These are phyloP conservation scores for Salvia miltiorrhiza DNA, from an alignment of 257 asterid species.

Conservation along the genomic window DNA sequence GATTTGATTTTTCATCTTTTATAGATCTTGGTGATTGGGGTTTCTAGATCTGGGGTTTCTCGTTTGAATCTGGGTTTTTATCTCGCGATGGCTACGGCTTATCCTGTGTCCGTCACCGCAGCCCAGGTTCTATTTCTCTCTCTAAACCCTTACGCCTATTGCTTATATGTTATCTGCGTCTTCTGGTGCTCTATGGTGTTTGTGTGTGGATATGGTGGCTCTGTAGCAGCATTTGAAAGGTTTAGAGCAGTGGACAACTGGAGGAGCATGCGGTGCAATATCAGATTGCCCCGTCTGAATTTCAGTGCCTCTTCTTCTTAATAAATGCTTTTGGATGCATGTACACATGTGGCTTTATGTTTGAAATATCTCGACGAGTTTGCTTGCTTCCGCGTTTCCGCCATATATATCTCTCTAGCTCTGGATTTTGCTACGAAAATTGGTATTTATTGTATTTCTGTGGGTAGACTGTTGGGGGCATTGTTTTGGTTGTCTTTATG, in stretches of 20 bases:
- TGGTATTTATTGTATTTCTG: not conserved
- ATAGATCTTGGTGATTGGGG: constrained; percentile 47
- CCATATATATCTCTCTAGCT: not conserved
- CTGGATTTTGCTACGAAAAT: not conserved
- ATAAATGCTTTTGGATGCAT: not conserved
- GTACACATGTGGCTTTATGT: not conserved
- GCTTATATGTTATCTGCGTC: not conserved
- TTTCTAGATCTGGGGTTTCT: constrained; percentile 70
- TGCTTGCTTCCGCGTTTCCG: not conserved
- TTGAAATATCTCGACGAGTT: constrained; percentile 2
- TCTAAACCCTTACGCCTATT: constrained; percentile 6
- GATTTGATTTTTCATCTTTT: not conserved
- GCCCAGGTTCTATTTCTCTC: constrained; percentile 55
- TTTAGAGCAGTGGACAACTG: constrained; percentile 7
- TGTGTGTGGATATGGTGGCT: constrained; percentile 20
- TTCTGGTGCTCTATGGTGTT: not conserved
- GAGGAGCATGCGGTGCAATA: constrained; percentile 18
- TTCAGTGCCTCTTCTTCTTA: constrained; percentile 1
- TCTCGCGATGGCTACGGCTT: constrained; percentile 60
- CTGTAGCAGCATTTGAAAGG: constrained; percentile 8
- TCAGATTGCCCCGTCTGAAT: not conserved
- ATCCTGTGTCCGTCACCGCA: constrained; percentile 79
- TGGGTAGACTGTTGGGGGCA: constrained; percentile 4
- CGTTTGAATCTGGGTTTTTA: constrained; percentile 24
- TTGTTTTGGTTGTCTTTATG: constrained; percentile 1